A percentile compares a stretch with the other conserved stretches of the same genome.
These are phyloP conservation scores for Albophoma yamanashiensis DNA, from an alignment of 2,329 filamentous ascomycete genomes.

Conservation along the genomic window DNA sequence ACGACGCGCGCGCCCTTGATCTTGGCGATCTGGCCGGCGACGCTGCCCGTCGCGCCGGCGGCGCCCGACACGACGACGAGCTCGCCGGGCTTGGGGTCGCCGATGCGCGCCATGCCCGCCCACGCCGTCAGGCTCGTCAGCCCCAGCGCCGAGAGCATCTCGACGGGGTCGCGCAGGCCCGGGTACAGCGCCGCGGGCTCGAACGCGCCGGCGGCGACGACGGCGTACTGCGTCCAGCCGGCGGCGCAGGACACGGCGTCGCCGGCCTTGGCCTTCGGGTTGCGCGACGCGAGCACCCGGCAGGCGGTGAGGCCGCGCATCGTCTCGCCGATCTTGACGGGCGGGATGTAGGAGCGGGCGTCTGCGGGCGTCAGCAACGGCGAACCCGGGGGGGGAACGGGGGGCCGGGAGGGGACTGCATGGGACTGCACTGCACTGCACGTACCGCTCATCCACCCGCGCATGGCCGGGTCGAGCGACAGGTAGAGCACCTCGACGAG, in stretches of 20 bases:
- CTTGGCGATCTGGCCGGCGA: constrained; percentile 71
- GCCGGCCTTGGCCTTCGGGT: constrained; percentile 41
- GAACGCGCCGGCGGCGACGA: constrained; percentile 42
- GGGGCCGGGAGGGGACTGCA: no score
- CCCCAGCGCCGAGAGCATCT: constrained; percentile 52
- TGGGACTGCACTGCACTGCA: no score
- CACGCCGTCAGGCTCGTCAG: constrained; percentile 66
- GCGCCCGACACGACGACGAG: constrained; percentile 70
- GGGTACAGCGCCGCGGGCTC: constrained; percentile 30
- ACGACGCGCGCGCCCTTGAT: constrained; percentile 52
- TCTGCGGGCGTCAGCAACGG: constrained; percentile 18
- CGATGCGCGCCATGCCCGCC: constrained; percentile 61
- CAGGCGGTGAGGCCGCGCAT: constrained; percentile 57
- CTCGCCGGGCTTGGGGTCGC: constrained; percentile 56
- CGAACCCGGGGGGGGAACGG: no score
- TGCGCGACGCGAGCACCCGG: constrained; percentile 52
- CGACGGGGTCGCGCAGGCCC: constrained; percentile 33
- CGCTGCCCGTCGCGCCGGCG: constrained; percentile 66
- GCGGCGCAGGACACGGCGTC: constrained; percentile 41
- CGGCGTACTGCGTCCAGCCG: constrained; percentile 59
- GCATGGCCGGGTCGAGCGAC: constrained; percentile 66
- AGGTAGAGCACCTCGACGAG: constrained; percentile 52
- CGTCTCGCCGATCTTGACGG: constrained; percentile 54
- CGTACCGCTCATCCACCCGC: constrained; percentile 55
- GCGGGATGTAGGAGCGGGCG: constrained; percentile 50